Conservation (phyloP, 345 rosid species). For the Erysimum cheiranthoides region DNA sequence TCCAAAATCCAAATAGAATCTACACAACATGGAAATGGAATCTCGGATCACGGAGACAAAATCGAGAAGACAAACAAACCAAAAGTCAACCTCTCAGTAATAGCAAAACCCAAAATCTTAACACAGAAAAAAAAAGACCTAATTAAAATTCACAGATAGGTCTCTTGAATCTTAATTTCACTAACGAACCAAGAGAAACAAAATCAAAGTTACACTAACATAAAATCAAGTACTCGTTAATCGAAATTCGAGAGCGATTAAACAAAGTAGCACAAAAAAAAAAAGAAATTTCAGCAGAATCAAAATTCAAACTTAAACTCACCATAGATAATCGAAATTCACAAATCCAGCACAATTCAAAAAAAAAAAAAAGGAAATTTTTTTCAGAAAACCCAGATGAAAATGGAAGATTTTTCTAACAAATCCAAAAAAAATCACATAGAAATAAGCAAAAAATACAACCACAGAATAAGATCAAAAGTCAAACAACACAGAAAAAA, state of each 20-base stretch:
- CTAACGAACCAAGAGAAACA: slow-evolving; percentile 19
- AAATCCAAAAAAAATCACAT: slow-evolving; percentile 16
- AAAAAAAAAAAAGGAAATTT: not conserved
- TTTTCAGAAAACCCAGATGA: slow-evolving; percentile 4
- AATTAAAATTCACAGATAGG: not conserved
- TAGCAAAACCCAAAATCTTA: slow-evolving; percentile 38
- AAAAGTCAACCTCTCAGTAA: slow-evolving; percentile 36
- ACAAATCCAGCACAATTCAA: slow-evolving; percentile 16
- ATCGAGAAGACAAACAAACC: slow-evolving; percentile 17
- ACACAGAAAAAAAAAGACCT: slow-evolving; percentile 12
- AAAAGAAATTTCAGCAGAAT: not conserved
- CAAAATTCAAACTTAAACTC: slow-evolving; percentile 11
- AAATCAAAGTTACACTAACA: slow-evolving; percentile 30
- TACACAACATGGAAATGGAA: not conserved
- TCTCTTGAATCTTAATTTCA: not conserved
- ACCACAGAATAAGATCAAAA: slow-evolving; percentile 21
- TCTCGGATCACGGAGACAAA: slow-evolving; percentile 23
- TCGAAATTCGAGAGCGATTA: not conserved
- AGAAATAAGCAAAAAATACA: not conserved
- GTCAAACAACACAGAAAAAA: slow-evolving; percentile 24
- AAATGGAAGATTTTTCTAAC: not conserved
- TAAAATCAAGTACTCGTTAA: slow-evolving; percentile 6
- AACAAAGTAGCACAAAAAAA: not conserved
- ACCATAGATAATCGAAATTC: slow-evolving; percentile 11
- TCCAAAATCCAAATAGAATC: not conserved